These are phyloP conservation scores for Arthrobotrys entomopaga DNA, from an alignment of 2,329 filamentous ascomycete genomes.

Conservation along the genomic window DNA sequence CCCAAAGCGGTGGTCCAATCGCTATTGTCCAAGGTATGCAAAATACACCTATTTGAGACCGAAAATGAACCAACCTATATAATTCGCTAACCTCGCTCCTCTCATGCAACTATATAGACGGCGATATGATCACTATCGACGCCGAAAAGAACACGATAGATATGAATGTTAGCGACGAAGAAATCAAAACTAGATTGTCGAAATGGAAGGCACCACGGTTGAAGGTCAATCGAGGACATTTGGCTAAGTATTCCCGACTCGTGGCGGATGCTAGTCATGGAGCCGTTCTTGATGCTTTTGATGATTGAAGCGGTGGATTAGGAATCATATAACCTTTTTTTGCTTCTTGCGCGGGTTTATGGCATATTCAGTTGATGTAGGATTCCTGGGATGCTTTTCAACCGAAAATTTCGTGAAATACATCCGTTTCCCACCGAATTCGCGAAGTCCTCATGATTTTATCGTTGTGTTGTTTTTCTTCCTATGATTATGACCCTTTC, in stretches of 20 bases:
- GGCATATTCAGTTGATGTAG: too few relatives aligned
- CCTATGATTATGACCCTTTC: too few relatives aligned
- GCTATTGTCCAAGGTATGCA: slow-evolving; percentile 71
- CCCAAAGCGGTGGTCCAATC: slow-evolving; percentile 87
- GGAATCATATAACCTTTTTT: too few relatives aligned
- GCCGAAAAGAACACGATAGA: slow-evolving; percentile 77
- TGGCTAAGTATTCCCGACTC: slow-evolving; percentile 89
- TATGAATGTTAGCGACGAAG: slow-evolving; percentile 77
- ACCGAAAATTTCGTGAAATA: too few relatives aligned
- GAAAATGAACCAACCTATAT: not conserved
- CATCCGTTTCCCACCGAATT: too few relatives aligned
- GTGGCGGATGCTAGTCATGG: slow-evolving; percentile 93
- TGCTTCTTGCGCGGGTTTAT: too few relatives aligned
- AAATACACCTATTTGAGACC: not conserved
- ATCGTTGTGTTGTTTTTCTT: too few relatives aligned
- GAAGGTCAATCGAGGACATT: slow-evolving; percentile 79
- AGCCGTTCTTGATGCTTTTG: slow-evolving; percentile 53
- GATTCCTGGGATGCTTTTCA: too few relatives aligned
- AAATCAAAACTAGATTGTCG: slow-evolving; percentile 72
- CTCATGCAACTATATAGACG: slow-evolving; percentile 65
- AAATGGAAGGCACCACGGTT: slow-evolving; percentile 77
- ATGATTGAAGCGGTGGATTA: slow-evolving; percentile 21
- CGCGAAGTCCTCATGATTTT: too few relatives aligned
- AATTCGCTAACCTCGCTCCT: not conserved
- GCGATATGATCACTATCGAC: slow-evolving; percentile 86